A percentile compares a stretch with the other conserved stretches of the same genome.
phyloP scores from a whole-genome alignment of 164 flowering plant species.

The Hamamelis virginiana region DNA sequence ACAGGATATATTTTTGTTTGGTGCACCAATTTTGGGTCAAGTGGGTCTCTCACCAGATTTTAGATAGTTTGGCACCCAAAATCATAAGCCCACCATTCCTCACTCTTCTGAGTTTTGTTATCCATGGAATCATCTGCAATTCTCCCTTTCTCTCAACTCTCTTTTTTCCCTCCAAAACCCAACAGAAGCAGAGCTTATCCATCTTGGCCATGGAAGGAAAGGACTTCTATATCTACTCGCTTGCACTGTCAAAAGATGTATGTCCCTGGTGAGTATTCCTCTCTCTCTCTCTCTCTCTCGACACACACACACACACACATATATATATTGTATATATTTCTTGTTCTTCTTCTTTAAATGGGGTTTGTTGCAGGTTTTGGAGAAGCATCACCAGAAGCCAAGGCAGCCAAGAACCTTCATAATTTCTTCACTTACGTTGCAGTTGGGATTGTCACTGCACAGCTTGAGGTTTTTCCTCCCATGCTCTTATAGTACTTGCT shows the following conservation, averaged over 20 bases:
- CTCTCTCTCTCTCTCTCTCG: not conserved
- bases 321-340: not conserved
- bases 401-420: conserved; percentile 77
- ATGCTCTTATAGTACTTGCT: not conserved
- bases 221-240: conserved; percentile 30
- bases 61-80: too few relatives aligned
- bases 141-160: conserved; percentile 33
- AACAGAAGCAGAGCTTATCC: conserved; percentile 22
- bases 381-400: conserved; percentile 90
- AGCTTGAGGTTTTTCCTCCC: conserved; percentile 61
- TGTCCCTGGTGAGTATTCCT: conserved; percentile 67
- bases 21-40: too few relatives aligned
- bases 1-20: too few relatives aligned
- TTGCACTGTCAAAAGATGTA: conserved; percentile 73
- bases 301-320: too few relatives aligned
- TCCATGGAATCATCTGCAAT: conserved; percentile 49
- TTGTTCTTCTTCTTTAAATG: not conserved
- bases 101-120: not conserved
- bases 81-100: too few relatives aligned
- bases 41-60: too few relatives aligned
- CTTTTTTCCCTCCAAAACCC: conserved; percentile 33
- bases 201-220: conserved; percentile 32
- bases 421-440: conserved; percentile 84
- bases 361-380: conserved; percentile 63
- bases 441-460: conserved; percentile 78